Conservation (phyloP, 441 rosid species). For the Heliophila coronopifolia region DNA sequence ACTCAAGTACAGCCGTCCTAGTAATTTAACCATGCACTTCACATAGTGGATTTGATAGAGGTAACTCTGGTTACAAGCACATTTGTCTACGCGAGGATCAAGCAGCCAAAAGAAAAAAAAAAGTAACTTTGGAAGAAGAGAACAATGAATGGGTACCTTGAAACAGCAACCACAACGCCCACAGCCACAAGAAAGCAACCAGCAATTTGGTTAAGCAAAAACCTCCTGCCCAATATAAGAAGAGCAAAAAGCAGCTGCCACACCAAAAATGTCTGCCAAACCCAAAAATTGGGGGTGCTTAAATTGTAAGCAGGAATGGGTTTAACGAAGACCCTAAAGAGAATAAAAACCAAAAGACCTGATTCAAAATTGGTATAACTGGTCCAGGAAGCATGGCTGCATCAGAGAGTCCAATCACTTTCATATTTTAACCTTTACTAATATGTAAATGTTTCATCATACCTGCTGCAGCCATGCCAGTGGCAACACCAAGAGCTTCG, state of each 20-base stretch:
- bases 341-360: conserved; percentile 37
- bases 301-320: too few relatives aligned
- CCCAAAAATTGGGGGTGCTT: conserved; percentile 19
- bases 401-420: conserved; percentile 20
- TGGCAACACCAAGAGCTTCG: conserved; percentile 70
- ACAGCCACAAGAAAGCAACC: conserved; percentile 80
- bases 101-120: conserved; percentile 2
- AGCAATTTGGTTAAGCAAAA: conserved; percentile 47
- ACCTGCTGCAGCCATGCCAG: conserved; percentile 94
- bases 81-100: background rate
- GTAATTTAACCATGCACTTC: background rate
- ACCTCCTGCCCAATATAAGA: conserved; percentile 54
- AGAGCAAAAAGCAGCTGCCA: conserved; percentile 73
- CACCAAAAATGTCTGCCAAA: conserved; percentile 68
- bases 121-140: background rate
- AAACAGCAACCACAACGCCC: conserved; percentile 72
- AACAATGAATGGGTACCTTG: conserved; percentile 40
- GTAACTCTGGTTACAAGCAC: background rate
- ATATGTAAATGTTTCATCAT: conserved; percentile 11
- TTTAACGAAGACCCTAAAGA: background rate
- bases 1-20: background rate
- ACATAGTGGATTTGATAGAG: background rate
- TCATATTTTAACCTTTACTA: conserved; percentile 10
- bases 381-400: conserved; percentile 96
- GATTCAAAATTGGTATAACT: conserved; percentile 67